Base-by-base conservation (phyloP, 2,329 filamentous ascomycete species). In the Nemania diffusa region DNA sequence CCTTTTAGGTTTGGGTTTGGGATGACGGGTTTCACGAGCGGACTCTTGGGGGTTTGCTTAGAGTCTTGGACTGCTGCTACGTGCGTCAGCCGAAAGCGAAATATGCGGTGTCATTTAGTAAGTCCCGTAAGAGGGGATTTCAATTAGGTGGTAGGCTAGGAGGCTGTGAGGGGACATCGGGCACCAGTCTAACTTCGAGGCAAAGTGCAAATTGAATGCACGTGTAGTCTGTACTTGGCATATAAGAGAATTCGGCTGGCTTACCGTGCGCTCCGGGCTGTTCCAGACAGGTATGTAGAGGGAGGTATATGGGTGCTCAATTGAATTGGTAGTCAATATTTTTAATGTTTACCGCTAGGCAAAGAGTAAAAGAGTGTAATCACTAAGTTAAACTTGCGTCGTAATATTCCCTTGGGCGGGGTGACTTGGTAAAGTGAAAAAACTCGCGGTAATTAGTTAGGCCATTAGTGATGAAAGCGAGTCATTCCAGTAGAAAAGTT, bases 11-110 rank as follows among this genome's bases (percentile, higher is more conserved):
- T 62, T 65, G 24, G 17, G 9, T 32, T 5, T 9, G 26, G 22
- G 57, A 46, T 34, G 52, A 51, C 29, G 22, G 57, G 44, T 24
- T 59, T 51, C 60, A 64, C 60, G 46, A 20, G 42, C 65, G 51
- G 57, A 64, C 17, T 50, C 56, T 61, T 64, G 46, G 65, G 61
- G 57, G 50, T 32, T 58, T 32, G 40, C 51, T 50, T 55, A 42
- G 56, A 13, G 37, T 60, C 65, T 57, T 64, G 51, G 56, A 6
- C 55, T 64, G 40, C n/a, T 46, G 24, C 29, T 26, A n/a, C 9
- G 17, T 53, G 53, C 34, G 61, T 67, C 65, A 64, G 61, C 61
- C 56, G 44, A 64, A 61, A 61, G 57, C 57, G 57, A 51, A 63
- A 57, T 27, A 22, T 7, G n/a, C 3, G 13, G 26, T 26, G 40